These are phyloP conservation scores for Cryoendolithus antarcticus DNA, from an alignment of 2,329 filamentous ascomycete genomes.

Conservation along the genomic window DNA sequence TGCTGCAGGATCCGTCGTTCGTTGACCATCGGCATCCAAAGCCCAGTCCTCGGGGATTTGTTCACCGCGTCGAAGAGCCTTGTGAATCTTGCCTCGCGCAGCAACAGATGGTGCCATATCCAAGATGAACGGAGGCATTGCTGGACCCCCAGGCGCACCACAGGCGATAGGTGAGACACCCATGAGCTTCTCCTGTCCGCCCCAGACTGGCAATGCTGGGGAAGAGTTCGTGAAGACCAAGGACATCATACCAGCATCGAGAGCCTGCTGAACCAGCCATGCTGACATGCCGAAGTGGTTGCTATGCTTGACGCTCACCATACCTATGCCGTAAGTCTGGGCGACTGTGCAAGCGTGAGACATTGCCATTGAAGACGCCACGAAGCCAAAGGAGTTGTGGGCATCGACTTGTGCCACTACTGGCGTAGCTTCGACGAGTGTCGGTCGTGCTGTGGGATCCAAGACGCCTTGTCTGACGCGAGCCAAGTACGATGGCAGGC, in stretches of 20 bases:
- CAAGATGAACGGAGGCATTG: conserved; percentile 53
- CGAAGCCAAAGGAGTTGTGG: conserved; percentile 63
- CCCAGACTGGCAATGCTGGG: conserved; percentile 60
- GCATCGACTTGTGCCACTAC: conserved; percentile 58
- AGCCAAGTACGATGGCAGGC: conserved; percentile 65
- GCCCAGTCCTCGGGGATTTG: conserved; percentile 66
- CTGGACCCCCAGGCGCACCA: conserved; percentile 53
- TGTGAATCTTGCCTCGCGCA: conserved; percentile 61
- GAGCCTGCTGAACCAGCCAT: conserved; percentile 65
- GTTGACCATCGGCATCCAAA: conserved; percentile 52
- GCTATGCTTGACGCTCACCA: conserved; percentile 62
- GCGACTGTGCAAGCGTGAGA: conserved; percentile 55
- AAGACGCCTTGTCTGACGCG: conserved; percentile 60
- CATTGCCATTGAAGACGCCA: conserved; percentile 58
- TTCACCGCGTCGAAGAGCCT: conserved; percentile 53
- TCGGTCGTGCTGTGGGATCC: conserved; percentile 46
- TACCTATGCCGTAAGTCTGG: conserved; percentile 53
- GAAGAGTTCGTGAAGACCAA: conserved; percentile 50
- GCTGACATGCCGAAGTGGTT: conserved; percentile 80
- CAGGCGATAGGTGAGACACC: conserved; percentile 65
- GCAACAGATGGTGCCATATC: conserved; percentile 62
- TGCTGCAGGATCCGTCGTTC: conserved; percentile 45
- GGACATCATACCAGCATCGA: conserved; percentile 56
- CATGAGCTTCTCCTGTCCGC: conserved; percentile 55
- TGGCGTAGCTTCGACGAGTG: conserved; percentile 50